phyloP scores from a whole-genome alignment of 1,139 yeast species.

The Taphrina deformans region DNA sequence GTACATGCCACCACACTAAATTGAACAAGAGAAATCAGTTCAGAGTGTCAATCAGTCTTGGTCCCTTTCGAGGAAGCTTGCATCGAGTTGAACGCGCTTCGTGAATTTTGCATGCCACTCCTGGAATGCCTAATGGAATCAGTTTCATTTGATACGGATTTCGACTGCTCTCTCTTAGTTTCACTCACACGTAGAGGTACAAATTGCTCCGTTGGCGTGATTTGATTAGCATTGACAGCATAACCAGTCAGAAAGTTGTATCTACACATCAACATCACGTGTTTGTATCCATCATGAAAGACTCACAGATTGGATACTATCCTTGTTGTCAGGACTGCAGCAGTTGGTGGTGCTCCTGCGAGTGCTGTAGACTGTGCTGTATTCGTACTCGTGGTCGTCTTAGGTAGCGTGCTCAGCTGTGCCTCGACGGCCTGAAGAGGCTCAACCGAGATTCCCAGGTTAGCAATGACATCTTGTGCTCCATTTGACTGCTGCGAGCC shows the following conservation, averaged over 20 bases:
- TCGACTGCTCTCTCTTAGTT: conserved; percentile 54
- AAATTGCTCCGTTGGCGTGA: conserved; percentile 24
- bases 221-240: conserved; percentile 5
- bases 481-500: conserved; percentile 46
- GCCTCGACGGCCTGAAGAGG: conserved; percentile 62
- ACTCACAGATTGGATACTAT: conserved; percentile 23
- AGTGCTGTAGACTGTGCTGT: conserved; percentile 39
- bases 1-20: too few species aligned
- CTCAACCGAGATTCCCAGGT: conserved; percentile 85
- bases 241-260: conserved; percentile 30
- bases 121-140: conserved; percentile 61
- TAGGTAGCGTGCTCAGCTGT: conserved; percentile 49
- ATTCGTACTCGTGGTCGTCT: conserved; percentile 40
- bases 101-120: conserved; percentile 93
- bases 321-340: conserved; percentile 17
- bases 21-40: too few species aligned
- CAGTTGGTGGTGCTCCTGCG: conserved; percentile 34
- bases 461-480: conserved; percentile 40
- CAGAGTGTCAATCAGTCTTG: conserved; percentile 18
- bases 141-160: conserved; percentile 55
- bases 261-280: background rate
- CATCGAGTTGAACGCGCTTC: conserved; percentile 71
- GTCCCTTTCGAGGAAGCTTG: conserved; percentile 63
- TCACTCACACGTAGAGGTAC: conserved; percentile 37
- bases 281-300: background rate